Percentiles rank a stretch among this genome's conserved stretches.
These are phyloP conservation scores for Lenzites betulinus DNA, from an alignment of 768 basidiomycete genomes.

Conservation along the genomic window DNA sequence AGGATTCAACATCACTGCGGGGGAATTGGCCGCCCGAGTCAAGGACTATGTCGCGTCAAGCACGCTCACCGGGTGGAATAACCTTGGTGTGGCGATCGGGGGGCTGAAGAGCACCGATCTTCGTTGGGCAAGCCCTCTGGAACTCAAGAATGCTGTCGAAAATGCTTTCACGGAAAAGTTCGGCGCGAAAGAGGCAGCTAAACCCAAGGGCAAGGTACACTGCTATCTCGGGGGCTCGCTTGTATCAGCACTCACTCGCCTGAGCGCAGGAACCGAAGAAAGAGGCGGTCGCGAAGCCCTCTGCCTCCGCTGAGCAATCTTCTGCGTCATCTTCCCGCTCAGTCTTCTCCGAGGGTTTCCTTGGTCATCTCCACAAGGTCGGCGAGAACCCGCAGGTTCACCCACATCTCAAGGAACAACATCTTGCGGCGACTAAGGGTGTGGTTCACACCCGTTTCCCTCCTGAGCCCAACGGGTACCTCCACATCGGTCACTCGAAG, in stretches of 20 bases:
- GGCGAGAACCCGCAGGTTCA: conserved; percentile 91
- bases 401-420: conserved; percentile 74
- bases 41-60: conserved; percentile 58
- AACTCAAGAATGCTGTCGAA: conserved; percentile 83
- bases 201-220: conserved; percentile 66
- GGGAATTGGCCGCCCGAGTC: conserved; percentile 60
- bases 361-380: conserved; percentile 88
- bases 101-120: conserved; percentile 64
- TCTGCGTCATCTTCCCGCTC: conserved; percentile 48
- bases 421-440: conserved; percentile 78
- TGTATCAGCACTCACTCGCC: not conserved
- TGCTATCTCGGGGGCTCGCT: not conserved
- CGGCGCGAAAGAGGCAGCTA: conserved; percentile 68
- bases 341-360: conserved; percentile 94
- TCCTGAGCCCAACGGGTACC: conserved; percentile 96
- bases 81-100: conserved; percentile 66
- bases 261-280: conserved; percentile 52
- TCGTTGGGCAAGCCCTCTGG: conserved; percentile 83
- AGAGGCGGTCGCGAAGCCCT: conserved; percentile 35
- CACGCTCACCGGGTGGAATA: conserved; percentile 69
- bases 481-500: conserved; percentile 97
- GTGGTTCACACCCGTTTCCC: conserved; percentile 95
- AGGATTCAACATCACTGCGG: conserved; percentile 81
- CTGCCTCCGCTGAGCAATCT: conserved; percentile 37
- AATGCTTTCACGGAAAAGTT: conserved; percentile 64